Evolutionary conservation across 2,329 filamentous ascomycete species (phyloP), one percentile per base, ranked within the genome.

Genomic region (Thielaviopsis euricoi): DNA sequence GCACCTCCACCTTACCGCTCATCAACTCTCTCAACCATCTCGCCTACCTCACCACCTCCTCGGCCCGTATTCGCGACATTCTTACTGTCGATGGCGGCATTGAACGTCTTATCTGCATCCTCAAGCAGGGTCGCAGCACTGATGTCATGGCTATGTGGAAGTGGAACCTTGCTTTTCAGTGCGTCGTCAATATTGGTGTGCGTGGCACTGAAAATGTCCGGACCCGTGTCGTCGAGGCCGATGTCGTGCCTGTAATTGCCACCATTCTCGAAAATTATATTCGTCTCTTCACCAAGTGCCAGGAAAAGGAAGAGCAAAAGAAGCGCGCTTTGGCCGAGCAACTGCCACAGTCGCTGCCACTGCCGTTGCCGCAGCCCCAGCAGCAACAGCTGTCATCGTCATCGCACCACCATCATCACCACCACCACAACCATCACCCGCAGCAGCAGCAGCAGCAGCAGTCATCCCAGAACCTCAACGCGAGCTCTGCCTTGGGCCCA

Each of bases 81-180:
- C 80, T 98, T 63, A 97, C 91, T 59, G 89, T 98, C 73, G 93
- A 98, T 86, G 93, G 93, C 71, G 93, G 93, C 62, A 93, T 98
- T 70, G 93, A 98, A 75, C 78, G 91, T 63, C 76, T 98, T 64
- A 88, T 98, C 69, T 96, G 89, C 79, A 96, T 98, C 67, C 81
- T 98, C 70, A 98, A 98, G 73, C 89, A 95, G 72, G 93, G 93
- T 62, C 81, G 93, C 68, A 96, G 88, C 73, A 94, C 90, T 72
- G 91, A 98, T 70, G 86, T 96, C 83, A 96, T 97, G 91, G 91
- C 96, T 70, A 95, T 95, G 87, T 98, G 93, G 93, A 97, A 97
- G 73, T 98, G 93, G 93, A 98, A 96, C 68, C 79, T 98, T 62
- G 93, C 93, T 56, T 98, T 98, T 71, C 93, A 97, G 72, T 98